Evolutionary conservation across 495 filamentous ascomycete species (phyloP).

Genomic region (Penicillium herquei): DNA sequence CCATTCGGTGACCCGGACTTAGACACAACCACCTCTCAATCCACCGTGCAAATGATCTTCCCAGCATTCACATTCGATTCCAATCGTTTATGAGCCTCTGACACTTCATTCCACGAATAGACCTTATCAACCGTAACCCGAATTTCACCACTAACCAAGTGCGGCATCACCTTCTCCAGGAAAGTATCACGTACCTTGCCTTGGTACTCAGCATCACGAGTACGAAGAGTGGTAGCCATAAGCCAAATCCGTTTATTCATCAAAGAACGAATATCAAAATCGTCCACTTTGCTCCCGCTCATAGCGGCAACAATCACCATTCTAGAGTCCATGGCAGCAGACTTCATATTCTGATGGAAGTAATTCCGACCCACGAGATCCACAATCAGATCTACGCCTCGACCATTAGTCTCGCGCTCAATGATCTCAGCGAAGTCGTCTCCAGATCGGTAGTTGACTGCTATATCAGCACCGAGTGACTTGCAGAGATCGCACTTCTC

Average conservation of each 20-base stretch:
- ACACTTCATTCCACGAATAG: background rate
- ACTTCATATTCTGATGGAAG: background rate
- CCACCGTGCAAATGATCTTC: background rate
- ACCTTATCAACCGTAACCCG: background rate
- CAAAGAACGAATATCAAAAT: background rate
- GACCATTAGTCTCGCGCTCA: background rate
- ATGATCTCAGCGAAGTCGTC: background rate
- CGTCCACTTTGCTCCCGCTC: background rate
- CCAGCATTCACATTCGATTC: background rate
- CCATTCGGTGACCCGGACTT: too few species aligned
- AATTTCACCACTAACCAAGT: background rate
- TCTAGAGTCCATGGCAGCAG: background rate
- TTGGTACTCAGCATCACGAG: background rate
- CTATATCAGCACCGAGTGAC: background rate
- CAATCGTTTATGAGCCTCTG: background rate
- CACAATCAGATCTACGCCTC: background rate
- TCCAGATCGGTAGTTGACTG: background rate
- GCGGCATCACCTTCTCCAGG: background rate
- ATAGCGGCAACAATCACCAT: background rate
- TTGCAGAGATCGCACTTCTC: background rate
- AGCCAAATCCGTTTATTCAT: background rate
- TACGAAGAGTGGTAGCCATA: background rate
- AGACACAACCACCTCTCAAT: background rate
- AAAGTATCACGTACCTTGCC: background rate
- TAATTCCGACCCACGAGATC: background rate